These are phyloP conservation scores for Solanum aculeatissimum DNA, from an alignment of 305 asterid species.

Conservation along the genomic window DNA sequence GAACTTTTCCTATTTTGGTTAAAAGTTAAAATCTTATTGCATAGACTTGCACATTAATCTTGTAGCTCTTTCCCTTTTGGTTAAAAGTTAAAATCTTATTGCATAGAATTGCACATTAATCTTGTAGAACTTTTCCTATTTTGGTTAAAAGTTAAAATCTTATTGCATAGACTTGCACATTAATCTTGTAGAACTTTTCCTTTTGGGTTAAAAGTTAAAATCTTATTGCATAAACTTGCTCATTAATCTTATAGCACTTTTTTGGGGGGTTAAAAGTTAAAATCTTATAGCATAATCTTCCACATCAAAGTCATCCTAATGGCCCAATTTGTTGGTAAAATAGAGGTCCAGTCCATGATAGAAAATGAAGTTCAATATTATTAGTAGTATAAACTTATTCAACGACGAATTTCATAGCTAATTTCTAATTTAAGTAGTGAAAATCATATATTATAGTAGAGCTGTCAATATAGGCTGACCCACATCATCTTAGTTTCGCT, in stretches of 20 bases:
- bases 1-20: too few species aligned
- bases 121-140: not conserved
- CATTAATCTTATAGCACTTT: not conserved
- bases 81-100: not conserved
- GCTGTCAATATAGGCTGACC: too few species aligned
- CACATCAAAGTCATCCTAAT: not conserved
- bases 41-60: not conserved
- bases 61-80: not conserved
- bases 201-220: not conserved
- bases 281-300: not conserved
- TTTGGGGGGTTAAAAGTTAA: not conserved
- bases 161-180: not conserved
- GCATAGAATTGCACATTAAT: not conserved
- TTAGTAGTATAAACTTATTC: too few species aligned
- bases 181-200: not conserved
- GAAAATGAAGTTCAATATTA: too few species aligned
- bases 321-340: not conserved
- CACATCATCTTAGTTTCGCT: too few species aligned
- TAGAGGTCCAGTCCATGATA: too few species aligned
- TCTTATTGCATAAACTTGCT: too few species aligned
- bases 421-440: too few species aligned
- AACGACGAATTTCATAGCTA: too few species aligned
- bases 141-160: not conserved
- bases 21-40: too few species aligned
- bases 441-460: too few species aligned